Evolutionary conservation across 73 alveolate genomes (phyloP), one percentile per base, ranked within the genome.

Genomic region (Paramecium octaurelia): DNA sequence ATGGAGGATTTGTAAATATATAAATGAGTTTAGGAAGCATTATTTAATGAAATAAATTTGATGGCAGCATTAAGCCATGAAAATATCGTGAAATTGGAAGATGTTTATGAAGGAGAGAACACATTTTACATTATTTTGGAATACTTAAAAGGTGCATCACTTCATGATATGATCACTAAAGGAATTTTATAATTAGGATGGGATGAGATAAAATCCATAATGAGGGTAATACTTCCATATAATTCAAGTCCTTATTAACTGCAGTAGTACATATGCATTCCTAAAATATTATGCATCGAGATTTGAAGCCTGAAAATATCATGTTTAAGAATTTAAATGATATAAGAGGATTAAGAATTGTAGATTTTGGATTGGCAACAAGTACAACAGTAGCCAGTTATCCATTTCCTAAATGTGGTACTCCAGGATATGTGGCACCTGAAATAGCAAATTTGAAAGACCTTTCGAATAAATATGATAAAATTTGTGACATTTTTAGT

Each of bases 261-360:
- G 98, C 98, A 34, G 92, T 96, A 5, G 97, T 94, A 21, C 93
- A 97, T 77, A 93, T 96, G 58, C 99, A 97, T 85, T 85, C 95
- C 8, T 80, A 87, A 58, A 92, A 93, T 50, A 96, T 97, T 11
- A 96, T 98, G 50, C 99, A 98, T 85, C 88, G 99, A 95, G 99
- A 98, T 93, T 93, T 98, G 20, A 98, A 98, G 92, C 96, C 98
- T 29, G 99, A 98, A 73, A 98, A 98, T 94, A 96, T 98, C 31
- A 94, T 98, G 92, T 95, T 97, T 58, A 84, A 83, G 69, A 42
- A 58, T 64, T 27, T 58, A 20, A 57, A 58, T 5, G 93, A 77
- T 9, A 31, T 88, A 2, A 18, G n/a, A 23, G 50, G 89, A 64
- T 48, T 87, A 35, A 57, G 80, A 12, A 80, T 92, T 38, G 92